Percentiles rank a stretch among this genome's conserved stretches.
These are phyloP conservation scores for Marasmius fiardii DNA, from an alignment of 1,284 basidiomycete species.

Conservation along the genomic window DNA sequence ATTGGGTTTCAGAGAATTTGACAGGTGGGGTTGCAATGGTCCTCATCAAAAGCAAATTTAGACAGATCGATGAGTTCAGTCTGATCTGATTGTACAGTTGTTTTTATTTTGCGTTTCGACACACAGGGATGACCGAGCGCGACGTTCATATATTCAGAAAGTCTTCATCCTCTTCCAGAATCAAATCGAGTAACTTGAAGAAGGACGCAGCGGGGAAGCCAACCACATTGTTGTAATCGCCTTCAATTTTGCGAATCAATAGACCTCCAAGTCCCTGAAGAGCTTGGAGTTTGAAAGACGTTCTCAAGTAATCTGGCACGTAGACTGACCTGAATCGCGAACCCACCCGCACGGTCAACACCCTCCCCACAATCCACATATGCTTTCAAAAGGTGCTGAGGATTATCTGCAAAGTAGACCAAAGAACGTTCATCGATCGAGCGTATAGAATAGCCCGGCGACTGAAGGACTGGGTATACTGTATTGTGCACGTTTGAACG, in stretches of 20 bases:
- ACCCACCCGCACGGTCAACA: constrained; percentile 89
- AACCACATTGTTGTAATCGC: constrained; percentile 91
- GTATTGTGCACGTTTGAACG: not conserved
- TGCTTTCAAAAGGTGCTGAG: constrained; percentile 65
- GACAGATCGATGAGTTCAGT: not conserved
- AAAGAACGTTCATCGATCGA: constrained; percentile 82
- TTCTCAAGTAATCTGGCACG: not conserved
- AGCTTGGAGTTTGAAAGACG: not conserved
- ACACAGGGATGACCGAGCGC: too few species aligned
- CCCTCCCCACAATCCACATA: constrained; percentile 92
- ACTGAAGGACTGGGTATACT: constrained; percentile 82
- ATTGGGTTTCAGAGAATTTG: too few species aligned
- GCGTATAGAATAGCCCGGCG: constrained; percentile 87
- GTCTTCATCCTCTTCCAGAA: constrained; percentile 71
- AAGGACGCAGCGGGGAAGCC: constrained; percentile 86
- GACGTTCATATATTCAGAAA: constrained; percentile 39
- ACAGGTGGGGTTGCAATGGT: too few species aligned
- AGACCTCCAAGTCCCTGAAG: constrained; percentile 76
- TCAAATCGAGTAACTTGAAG: constrained; percentile 62
- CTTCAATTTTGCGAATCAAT: constrained; percentile 82
- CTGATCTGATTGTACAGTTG: not conserved
- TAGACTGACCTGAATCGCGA: constrained; percentile 81
- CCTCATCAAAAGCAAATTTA: too few species aligned
- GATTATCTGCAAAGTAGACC: constrained; percentile 78
- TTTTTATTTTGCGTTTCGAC: too few species aligned